Evolutionary conservation across 176 grass and related monocot genomes (phyloP).

Genomic region (Themeda triandra): DNA sequence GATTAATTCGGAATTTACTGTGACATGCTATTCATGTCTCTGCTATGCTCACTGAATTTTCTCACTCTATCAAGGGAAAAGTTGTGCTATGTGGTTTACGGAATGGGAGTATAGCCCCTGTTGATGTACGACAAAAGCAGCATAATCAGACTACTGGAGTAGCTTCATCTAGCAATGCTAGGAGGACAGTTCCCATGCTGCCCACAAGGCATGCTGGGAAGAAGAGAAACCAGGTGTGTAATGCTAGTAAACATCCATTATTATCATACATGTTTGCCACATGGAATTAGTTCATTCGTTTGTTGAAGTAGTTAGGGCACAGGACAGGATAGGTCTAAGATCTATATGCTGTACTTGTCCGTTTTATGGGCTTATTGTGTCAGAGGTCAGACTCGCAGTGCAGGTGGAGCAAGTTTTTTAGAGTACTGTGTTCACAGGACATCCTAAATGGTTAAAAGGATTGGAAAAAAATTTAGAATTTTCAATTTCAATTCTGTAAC

Average conservation of each 20-base stretch:
- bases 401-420: background rate
- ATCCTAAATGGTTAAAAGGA: background rate
- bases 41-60: conserved; percentile 21
- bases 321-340: background rate
- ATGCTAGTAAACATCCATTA: background rate
- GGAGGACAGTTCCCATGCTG: conserved; percentile 28
- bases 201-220: background rate
- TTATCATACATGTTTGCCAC: background rate
- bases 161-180: conserved; percentile 37
- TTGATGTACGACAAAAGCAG: conserved; percentile 57
- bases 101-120: conserved; percentile 52
- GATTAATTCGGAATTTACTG: background rate
- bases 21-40: background rate
- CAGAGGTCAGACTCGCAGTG: background rate
- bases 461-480: background rate
- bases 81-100: conserved; percentile 63
- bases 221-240: conserved; percentile 43
- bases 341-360: background rate
- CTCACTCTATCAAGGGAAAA: conserved; percentile 47
- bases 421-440: background rate
- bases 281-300: background rate
- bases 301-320: background rate
- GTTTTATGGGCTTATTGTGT: background rate
- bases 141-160: conserved; percentile 2
- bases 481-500: background rate